These are phyloP conservation scores for Mycena chlorophos DNA, from an alignment of 768 basidiomycete genomes.

Conservation along the genomic window DNA sequence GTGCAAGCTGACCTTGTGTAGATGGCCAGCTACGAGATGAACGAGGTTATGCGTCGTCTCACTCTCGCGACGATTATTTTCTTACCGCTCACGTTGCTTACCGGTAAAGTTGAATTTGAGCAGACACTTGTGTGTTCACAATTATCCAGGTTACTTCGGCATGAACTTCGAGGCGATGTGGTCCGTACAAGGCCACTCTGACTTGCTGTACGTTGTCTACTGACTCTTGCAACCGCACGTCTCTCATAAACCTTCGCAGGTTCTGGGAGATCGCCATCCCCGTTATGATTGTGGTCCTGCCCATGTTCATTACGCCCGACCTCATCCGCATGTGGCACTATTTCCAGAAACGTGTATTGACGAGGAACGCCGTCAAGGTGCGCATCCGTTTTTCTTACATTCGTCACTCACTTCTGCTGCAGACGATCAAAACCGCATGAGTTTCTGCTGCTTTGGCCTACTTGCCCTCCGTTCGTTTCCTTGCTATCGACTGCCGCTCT, in stretches of 20 bases:
- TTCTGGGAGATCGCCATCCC: conserved; percentile 71
- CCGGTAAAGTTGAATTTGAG: conserved; percentile 52
- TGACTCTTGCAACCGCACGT: not conserved
- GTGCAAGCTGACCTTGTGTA: conserved; percentile 27
- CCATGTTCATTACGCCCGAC: conserved; percentile 54
- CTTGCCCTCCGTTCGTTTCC: not conserved
- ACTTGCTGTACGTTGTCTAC: conserved; percentile 42
- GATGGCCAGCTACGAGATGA: conserved; percentile 77
- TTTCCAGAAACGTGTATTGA: conserved; percentile 41
- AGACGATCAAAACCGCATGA: conserved; percentile 16
- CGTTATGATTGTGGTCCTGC: conserved; percentile 52
- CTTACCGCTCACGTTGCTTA: conserved; percentile 67
- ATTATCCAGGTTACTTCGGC: conserved; percentile 29
- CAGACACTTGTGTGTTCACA: not conserved
- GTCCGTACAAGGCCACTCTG: conserved; percentile 46
- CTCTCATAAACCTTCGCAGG: conserved; percentile 30
- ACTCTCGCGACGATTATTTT: conserved; percentile 72
- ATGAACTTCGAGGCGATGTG: conserved; percentile 65
- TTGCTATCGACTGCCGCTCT: not conserved
- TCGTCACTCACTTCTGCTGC: not conserved
- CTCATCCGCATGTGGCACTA: conserved; percentile 47
- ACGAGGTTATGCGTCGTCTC: conserved; percentile 61
- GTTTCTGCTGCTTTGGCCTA: not conserved
- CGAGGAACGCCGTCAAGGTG: conserved; percentile 19
- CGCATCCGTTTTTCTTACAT: not conserved